A percentile compares a stretch with the other conserved stretches of the same genome.
phyloP scores from a whole-genome alignment of 1,139 yeast species.

The Blastobotrys illinoisensis region DNA sequence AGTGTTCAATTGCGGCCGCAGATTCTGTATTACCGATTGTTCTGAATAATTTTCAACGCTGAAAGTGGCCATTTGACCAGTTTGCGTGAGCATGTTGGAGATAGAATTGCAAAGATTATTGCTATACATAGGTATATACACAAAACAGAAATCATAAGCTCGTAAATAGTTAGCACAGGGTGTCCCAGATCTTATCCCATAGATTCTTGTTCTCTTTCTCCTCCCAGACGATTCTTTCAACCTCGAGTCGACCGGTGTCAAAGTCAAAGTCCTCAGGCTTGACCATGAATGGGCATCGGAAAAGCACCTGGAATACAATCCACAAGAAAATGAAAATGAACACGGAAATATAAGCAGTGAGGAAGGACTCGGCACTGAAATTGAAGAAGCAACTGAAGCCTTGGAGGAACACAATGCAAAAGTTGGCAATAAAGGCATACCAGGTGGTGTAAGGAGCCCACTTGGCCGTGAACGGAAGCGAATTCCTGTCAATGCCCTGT shows the following conservation, averaged over 20 bases:
- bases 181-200: conserved; percentile 13
- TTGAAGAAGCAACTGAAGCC: conserved; percentile 60
- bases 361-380: conserved; percentile 59
- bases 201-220: conserved; percentile 11
- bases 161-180: neutral
- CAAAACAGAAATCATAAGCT: neutral
- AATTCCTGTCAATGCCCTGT: conserved; percentile 51
- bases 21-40: too few relatives aligned
- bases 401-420: conserved; percentile 52
- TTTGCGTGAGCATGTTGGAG: too few relatives aligned
- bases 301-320: conserved; percentile 45
- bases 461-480: conserved; percentile 52
- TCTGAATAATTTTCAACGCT: too few relatives aligned
- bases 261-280: conserved; percentile 63
- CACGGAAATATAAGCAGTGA: conserved; percentile 64
- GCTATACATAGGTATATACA: neutral
- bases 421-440: conserved; percentile 43
- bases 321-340: conserved; percentile 51
- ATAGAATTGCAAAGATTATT: too few relatives aligned
- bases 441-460: conserved; percentile 11
- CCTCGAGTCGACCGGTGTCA: conserved; percentile 67
- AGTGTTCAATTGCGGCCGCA: too few relatives aligned
- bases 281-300: conserved; percentile 48
- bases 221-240: conserved; percentile 17
- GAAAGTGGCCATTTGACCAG: too few relatives aligned